Percentiles rank a stretch among this genome's conserved stretches.
phyloP scores from a whole-genome alignment of 345 rosid genomes.

The Gynandropsis gynandra region DNA sequence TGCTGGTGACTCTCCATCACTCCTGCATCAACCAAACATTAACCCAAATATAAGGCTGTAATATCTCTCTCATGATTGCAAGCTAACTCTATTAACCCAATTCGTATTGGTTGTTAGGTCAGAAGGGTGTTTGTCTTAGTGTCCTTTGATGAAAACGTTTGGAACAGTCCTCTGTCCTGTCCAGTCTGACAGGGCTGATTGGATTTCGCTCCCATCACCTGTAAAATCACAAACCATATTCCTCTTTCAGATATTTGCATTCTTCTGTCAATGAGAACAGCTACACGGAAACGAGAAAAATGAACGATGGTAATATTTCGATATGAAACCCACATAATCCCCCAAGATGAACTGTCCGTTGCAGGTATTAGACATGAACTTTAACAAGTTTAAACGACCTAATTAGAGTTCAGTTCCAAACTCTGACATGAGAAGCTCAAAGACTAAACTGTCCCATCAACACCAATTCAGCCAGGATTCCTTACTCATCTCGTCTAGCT shows the following conservation, averaged over 20 bases:
- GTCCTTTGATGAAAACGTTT: constrained; percentile 55
- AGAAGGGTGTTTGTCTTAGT: constrained; percentile 37
- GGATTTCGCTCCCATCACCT: constrained; percentile 45
- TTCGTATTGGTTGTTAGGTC: no score
- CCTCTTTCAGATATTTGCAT: not conserved
- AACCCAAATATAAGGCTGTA: not conserved
- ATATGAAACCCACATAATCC: no score
- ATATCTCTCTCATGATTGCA: not conserved
- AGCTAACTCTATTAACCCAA: no score
- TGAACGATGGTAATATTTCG: no score
- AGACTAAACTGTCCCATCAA: not conserved
- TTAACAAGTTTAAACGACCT: no score
- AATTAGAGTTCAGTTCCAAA: no score
- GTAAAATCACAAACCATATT: not conserved
- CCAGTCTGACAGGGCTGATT: constrained; percentile 52
- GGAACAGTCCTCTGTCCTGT: constrained; percentile 60
- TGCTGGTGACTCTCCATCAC: constrained; percentile 39
- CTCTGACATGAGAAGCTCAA: no score
- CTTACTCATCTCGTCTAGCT: constrained; percentile 44
- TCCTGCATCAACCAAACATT: constrained; percentile 30
- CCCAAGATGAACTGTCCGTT: no score
- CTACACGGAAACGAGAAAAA: no score
- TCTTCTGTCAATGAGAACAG: not conserved
- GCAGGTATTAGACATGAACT: no score
- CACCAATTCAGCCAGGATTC: not conserved